A percentile compares a stretch with the other conserved stretches of the same genome.
phyloP scores from a whole-genome alignment of 495 filamentous ascomycete species.

The Hypoxylon trugodes region DNA sequence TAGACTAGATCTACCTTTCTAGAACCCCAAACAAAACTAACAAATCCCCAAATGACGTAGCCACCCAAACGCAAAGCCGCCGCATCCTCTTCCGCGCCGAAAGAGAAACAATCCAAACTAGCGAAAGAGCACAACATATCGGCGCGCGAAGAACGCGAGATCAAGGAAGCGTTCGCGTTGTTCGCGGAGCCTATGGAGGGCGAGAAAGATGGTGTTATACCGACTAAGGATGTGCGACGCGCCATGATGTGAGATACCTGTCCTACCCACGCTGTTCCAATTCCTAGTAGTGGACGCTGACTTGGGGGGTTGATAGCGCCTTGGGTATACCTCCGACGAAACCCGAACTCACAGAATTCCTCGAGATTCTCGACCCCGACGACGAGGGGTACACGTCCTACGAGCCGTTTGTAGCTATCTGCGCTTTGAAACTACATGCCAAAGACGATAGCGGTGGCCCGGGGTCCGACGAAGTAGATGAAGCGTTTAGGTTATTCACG shows the following conservation, averaged over 20 bases:
- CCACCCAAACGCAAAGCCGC: slow-evolving; percentile 53
- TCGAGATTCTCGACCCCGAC: slow-evolving; percentile 83
- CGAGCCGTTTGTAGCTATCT: slow-evolving; percentile 79
- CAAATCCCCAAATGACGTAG: slow-evolving; percentile 40
- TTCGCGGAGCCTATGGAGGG: slow-evolving; percentile 75
- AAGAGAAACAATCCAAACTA: slow-evolving; percentile 73
- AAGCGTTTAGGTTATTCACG: slow-evolving; percentile 79
- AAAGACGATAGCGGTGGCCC: slow-evolving; percentile 60
- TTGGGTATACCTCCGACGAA: slow-evolving; percentile 73
- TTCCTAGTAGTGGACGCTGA: too few relatives aligned
- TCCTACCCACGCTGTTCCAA: too few relatives aligned
- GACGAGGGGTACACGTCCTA: slow-evolving; percentile 78
- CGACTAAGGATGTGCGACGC: slow-evolving; percentile 78
- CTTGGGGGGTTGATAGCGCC: too few relatives aligned
- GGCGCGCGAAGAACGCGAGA: slow-evolving; percentile 84
- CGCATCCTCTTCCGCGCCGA: slow-evolving; percentile 36
- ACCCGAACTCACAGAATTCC: slow-evolving; percentile 74
- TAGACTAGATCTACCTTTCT: background rate
- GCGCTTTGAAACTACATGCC: slow-evolving; percentile 79
- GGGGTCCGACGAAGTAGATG: slow-evolving; percentile 70
- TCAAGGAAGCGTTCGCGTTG: slow-evolving; percentile 85
- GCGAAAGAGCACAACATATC: slow-evolving; percentile 88
- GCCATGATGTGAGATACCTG: slow-evolving; percentile 92
- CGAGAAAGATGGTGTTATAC: slow-evolving; percentile 77
- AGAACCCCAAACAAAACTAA: slow-evolving; percentile 2